Evolutionary conservation across 2,329 filamentous ascomycete genomes (phyloP), one percentile per base, ranked within the genome.

Genomic region (Pseudofabraea citricarpa): DNA sequence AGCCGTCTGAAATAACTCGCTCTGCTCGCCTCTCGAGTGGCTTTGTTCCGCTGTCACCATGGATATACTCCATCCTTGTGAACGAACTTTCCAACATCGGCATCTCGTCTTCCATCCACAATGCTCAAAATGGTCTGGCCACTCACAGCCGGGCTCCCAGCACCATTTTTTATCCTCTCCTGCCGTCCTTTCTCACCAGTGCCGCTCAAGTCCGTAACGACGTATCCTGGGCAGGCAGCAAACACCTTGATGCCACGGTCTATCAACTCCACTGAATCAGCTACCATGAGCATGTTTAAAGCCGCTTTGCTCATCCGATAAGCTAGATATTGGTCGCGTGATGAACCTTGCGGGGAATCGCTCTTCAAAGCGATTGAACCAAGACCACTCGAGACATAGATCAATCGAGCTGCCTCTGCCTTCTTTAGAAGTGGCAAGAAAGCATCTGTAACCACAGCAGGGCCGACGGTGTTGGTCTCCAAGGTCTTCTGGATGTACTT

Each of bases 181-280:
- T 49, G 16, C 6, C 29, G 22, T 5, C 41, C 52, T 27, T 46
- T 20, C 33, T 52, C 51, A 10, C 47, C 45, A 5, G 45, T 49
- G 8, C 49, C 45, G 35, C 43, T 51, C 36, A 56, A 54, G 36
- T 65, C 60, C 6, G 61, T 64, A 38, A 64, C 58, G 27, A 65
- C 55, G 42, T 62, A 65, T 0, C 62, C 62, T 4, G 63, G 62
- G 18, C 56, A 59, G 24, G 62, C 45, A 13, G 60, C 56, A 38
- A 57, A 61, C 21, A 56, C 55, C 6, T 56, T 61, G 18, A 52
- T 26, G 8, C 49, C 47, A 37, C 51, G 21, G 12, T 41, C 24
- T 9, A 39, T 42, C 13, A 48, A 43, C 9, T 36, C 40, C 6
- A 18, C 35, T 22, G 41, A 32, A 8, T 49, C 19, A 24, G 40